Base-by-base conservation (phyloP, 768 basidiomycete genomes). In the Podaxis rugospora region DNA sequence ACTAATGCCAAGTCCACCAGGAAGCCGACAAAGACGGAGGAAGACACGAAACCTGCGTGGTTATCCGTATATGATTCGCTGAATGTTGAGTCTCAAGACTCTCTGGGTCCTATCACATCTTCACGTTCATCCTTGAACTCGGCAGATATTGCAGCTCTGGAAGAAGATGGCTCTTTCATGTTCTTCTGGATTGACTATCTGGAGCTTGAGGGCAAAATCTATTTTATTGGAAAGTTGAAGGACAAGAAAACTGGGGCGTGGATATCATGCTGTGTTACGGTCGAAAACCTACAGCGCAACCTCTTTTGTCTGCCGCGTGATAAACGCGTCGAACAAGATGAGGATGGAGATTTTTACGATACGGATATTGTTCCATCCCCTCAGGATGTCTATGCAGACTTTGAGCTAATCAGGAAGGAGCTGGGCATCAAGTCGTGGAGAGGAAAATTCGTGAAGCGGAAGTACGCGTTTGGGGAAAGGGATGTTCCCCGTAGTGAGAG, bases 161-260 rank as follows among this genome's bases (percentile, higher is more conserved):
- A 98, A 68, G 75, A 83, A 3, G 93, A 97, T 64, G 94, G 93
- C 1, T 90, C 87, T 2, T 75, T 98, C 13, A 83, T 83, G 27
- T 95, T 99, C 79, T 99, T 89, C 78, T 99, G 97, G 97, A 78
- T 98, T 21, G 97, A 99, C 69, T 93, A 93, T 68, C 84, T 95
- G 36, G 94, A 98, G 70, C 82, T 84, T 51, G 84, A 90, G 14
- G 96, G 95, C 14, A 85, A 83, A 62, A 77, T 99, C 3, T 89
- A 93, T 70, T 89, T 99, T 64, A 84, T 92, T 47, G 97, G 97
- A 5, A 98, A 98, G 74, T 83, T 95, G 46, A 85, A 89, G 66
- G 93, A 95, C 74, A 89, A 88, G 72, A 74, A 77, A 4, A 82
- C 84, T 2, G 79, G 79, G 14, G 69, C 78, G 6, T 95, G 89